Conservation (phyloP, 176 grass and related monocot genomes). For the Thinopyrum elongatum region DNA sequence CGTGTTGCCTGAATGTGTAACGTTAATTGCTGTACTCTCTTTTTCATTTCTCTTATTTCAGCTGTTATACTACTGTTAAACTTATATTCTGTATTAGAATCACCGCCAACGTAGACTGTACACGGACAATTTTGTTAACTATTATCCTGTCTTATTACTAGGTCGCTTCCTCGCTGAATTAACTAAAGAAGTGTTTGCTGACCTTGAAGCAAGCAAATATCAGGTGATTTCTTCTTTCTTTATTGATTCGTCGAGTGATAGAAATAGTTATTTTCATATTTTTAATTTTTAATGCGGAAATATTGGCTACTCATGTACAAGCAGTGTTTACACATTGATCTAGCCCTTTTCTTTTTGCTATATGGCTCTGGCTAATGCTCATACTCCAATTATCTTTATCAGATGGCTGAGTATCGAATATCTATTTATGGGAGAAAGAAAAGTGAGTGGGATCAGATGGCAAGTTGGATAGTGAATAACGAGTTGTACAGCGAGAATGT, state of each 20-base stretch:
- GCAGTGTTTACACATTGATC: not conserved
- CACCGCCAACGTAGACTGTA: not conserved
- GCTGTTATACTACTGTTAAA: not conserved
- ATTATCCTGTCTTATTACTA: conserved; percentile 15
- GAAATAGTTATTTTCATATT: not conserved
- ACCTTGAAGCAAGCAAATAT: conserved; percentile 96
- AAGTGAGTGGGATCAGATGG: conserved; percentile 99
- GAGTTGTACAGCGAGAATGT: conserved; percentile 91
- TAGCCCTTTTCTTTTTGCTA: not conserved
- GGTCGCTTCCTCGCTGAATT: conserved; percentile 88
- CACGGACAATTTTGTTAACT: conserved; percentile 14
- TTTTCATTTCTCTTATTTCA: not conserved
- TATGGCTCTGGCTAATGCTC: not conserved
- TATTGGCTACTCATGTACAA: not conserved
- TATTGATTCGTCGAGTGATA: not conserved
- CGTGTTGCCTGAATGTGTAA: not conserved
- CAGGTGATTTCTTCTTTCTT: conserved; percentile 51
- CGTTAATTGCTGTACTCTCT: not conserved
- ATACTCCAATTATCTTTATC: conserved; percentile 14
- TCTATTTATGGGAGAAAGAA: conserved; percentile 98
- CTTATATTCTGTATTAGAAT: not conserved
- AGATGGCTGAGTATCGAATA: conserved; percentile 96
- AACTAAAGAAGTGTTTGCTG: conserved; percentile 91
- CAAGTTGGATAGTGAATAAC: conserved; percentile 98
- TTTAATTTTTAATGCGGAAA: not conserved